Percentiles rank a stretch among this genome's conserved stretches.
Evolutionary conservation across 352 stramenopile genomes (phyloP).

Genomic region (Globisporangium echinulatum): DNA sequence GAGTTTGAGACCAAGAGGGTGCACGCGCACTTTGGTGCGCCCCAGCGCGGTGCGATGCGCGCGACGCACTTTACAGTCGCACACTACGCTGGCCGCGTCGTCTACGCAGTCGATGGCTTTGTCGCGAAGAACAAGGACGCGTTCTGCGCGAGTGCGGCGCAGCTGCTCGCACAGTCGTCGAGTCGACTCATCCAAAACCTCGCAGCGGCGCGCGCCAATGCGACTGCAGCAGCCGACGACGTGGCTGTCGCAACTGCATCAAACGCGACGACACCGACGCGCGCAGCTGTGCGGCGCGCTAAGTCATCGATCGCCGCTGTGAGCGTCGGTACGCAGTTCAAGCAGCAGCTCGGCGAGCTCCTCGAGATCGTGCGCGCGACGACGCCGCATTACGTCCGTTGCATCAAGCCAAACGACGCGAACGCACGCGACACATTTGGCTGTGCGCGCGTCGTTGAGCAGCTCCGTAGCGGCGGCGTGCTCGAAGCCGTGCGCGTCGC

Average conservation of each 20-base stretch:
- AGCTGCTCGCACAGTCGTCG: conserved; percentile 44
- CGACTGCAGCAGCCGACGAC: neutral
- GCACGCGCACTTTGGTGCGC: conserved; percentile 50
- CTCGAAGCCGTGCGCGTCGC: conserved; percentile 85
- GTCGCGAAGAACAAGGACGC: conserved; percentile 90
- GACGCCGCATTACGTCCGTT: conserved; percentile 97
- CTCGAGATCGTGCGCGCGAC: conserved; percentile 92
- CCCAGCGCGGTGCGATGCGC: conserved; percentile 32
- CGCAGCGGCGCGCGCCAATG: conserved; percentile 8
- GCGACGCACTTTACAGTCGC: conserved; percentile 74
- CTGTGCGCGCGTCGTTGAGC: conserved; percentile 64
- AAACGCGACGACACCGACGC: conserved; percentile 6
- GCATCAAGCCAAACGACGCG: conserved; percentile 97
- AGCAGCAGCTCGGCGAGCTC: conserved; percentile 91
- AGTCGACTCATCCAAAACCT: conserved; percentile 64
- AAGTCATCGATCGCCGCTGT: conserved; percentile 62
- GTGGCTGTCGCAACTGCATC: conserved; percentile 1
- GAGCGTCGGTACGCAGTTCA: conserved; percentile 90
- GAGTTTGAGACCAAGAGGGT: conserved; percentile 60
- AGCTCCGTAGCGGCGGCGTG: conserved; percentile 81
- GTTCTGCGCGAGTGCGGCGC: conserved; percentile 63
- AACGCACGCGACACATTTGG: conserved; percentile 74
- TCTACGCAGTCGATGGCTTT: conserved; percentile 77
- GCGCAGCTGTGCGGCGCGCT: conserved; percentile 21
- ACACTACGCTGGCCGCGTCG: conserved; percentile 83